Evolutionary conservation across 371 early-diverging fungal genomes (phyloP).

Genomic region (Circinella minor): DNA sequence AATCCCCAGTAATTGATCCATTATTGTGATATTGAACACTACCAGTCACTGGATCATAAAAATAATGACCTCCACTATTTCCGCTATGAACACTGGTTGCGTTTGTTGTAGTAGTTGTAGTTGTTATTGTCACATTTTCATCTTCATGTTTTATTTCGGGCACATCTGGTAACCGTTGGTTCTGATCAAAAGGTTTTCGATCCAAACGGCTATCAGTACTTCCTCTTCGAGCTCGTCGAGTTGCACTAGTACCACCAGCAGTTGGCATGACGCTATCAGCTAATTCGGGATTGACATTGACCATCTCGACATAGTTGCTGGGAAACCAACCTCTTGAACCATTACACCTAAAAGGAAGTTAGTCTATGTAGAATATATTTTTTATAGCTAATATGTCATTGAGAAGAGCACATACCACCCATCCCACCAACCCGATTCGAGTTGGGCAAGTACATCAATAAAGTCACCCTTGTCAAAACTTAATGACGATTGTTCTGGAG

Average conservation of each 20-base stretch:
- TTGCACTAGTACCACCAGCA: not conserved
- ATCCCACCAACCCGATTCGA: slow-evolving; percentile 95
- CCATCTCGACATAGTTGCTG: slow-evolving; percentile 74
- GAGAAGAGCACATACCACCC: slow-evolving; percentile 51
- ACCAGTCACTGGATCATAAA: slow-evolving; percentile 15
- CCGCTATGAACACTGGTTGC: not conserved
- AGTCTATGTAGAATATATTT: no score
- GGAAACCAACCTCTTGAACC: slow-evolving; percentile 87
- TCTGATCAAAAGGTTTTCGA: not conserved
- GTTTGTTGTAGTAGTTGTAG: not conserved
- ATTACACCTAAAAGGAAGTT: slow-evolving; percentile 41
- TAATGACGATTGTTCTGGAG: slow-evolving; percentile 72
- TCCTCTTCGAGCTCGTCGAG: not conserved
- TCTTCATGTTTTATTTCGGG: not conserved
- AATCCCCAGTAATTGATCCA: slow-evolving; percentile 9
- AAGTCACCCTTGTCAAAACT: slow-evolving; percentile 78
- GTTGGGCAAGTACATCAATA: slow-evolving; percentile 80
- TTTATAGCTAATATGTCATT: no score
- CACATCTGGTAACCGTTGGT: slow-evolving; percentile 8
- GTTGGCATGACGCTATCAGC: slow-evolving; percentile 17
- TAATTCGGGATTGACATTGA: slow-evolving; percentile 26
- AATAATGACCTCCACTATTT: slow-evolving; percentile 2
- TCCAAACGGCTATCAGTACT: not conserved
- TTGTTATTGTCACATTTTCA: no score
- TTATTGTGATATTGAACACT: slow-evolving; percentile 13